A percentile compares a stretch with the other conserved stretches of the same genome.
Evolutionary conservation across 106 monocot genomes (phyloP).

Genomic region (Posidonia australis): DNA sequence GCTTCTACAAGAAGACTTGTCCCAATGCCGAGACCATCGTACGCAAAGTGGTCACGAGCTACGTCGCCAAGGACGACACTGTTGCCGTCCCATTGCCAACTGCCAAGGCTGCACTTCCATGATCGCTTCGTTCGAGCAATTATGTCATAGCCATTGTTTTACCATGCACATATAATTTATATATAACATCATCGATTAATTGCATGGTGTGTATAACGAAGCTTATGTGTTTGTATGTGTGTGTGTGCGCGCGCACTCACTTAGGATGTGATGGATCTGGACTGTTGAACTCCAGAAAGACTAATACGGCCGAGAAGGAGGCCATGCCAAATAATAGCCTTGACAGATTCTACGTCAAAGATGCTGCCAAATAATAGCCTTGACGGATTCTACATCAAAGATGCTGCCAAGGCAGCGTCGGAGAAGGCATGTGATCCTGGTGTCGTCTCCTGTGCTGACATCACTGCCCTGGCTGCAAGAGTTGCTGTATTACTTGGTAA

Average conservation of each 20-base stretch:
- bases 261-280: conserved; percentile 73
- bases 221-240: neutral
- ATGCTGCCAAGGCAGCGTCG: conserved; percentile 28
- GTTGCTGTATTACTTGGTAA: conserved; percentile 30
- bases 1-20: conserved; percentile 13
- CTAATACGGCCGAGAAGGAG: conserved; percentile 50
- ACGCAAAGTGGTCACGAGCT: neutral
- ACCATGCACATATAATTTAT: neutral
- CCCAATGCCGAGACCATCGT: conserved; percentile 13
- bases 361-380: conserved; percentile 39
- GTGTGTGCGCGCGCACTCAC: too few relatives aligned
- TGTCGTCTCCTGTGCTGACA: conserved; percentile 56
- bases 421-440: conserved; percentile 41
- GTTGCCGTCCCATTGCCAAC: conserved; percentile 11
- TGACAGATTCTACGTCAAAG: conserved; percentile 41
- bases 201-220: neutral
- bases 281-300: conserved; percentile 39
- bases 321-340: conserved; percentile 48
- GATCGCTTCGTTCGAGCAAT: conserved; percentile 14
- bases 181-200: neutral
- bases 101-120: conserved; percentile 16
- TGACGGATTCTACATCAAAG: conserved; percentile 41
- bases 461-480: conserved; percentile 51
- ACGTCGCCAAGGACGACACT: conserved; percentile 2
- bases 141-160: conserved; percentile 32